phyloP scores from a whole-genome alignment of 805 yeast species.

The Phaffomyces antillensis region DNA sequence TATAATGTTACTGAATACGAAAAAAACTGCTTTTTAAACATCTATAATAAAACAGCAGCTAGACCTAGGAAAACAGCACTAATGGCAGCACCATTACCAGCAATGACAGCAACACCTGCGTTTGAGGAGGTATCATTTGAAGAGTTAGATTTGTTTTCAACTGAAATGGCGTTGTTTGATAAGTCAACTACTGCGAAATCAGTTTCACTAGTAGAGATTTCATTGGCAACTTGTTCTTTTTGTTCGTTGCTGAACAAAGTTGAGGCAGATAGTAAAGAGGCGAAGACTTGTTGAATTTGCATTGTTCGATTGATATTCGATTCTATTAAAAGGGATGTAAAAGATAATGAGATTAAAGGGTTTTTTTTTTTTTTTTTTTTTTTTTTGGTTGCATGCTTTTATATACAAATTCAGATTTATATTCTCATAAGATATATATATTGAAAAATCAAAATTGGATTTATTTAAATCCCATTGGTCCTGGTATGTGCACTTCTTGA shows the following conservation, averaged over 20 bases:
- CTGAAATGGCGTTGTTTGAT: conserved; percentile 7
- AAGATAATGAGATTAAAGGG: neutral
- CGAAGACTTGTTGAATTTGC: conserved; percentile 27
- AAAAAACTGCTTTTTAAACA: too few species aligned
- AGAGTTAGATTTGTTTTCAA: conserved; percentile 14
- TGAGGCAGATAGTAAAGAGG: conserved; percentile 22
- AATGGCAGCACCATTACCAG: conserved; percentile 15
- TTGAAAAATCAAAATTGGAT: too few species aligned
- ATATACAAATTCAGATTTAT: too few species aligned
- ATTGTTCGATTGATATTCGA: conserved; percentile 3
- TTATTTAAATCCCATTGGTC: neutral
- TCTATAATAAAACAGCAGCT: conserved; percentile 21
- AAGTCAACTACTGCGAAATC: conserved; percentile 3
- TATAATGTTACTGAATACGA: too few species aligned
- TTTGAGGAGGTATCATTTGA: conserved; percentile 23
- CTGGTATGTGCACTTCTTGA: conserved; percentile 20
- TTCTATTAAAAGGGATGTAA: neutral
- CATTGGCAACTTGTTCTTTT: neutral
- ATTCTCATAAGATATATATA: too few species aligned
- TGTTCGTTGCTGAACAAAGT: conserved; percentile 10
- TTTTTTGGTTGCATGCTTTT: too few species aligned
- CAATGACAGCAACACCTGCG: conserved; percentile 18
- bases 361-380: neutral
- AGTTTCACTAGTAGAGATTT: neutral
- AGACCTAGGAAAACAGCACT: conserved; percentile 21